Percentiles rank a stretch among this genome's conserved stretches.
Evolutionary conservation across 1,284 basidiomycete genomes (phyloP).

Genomic region (Pisolithus thermaeus): DNA sequence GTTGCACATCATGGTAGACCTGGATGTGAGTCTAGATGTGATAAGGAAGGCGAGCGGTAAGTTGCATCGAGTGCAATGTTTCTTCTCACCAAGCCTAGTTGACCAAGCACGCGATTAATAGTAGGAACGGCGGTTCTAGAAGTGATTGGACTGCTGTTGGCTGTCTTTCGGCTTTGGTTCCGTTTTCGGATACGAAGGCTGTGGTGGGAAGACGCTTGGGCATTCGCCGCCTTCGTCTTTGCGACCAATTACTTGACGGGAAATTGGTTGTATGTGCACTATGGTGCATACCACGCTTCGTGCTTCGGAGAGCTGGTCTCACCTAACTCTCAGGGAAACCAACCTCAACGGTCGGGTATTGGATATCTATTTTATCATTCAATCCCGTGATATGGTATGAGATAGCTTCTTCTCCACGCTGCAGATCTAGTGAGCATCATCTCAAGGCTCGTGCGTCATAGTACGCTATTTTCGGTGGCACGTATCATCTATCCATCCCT

Average conservation of each 20-base stretch:
- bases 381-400: not conserved
- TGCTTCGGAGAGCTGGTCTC: not conserved
- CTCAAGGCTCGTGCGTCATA: not conserved
- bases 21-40: not conserved
- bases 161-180: conserved; percentile 20
- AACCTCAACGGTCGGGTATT: not conserved
- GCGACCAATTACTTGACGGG: not conserved
- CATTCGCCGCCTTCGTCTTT: conserved; percentile 11
- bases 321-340: not conserved
- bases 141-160: conserved; percentile 9
- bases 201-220: conserved; percentile 22
- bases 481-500: conserved; percentile 1
- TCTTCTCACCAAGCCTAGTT: not conserved
- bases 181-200: conserved; percentile 13
- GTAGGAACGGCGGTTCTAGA: not conserved
- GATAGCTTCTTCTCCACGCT: not conserved
- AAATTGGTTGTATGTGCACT: not conserved
- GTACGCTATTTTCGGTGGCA: conserved; percentile 3
- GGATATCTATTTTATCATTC: not conserved
- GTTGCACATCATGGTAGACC: not conserved
- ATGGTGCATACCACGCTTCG: not conserved
- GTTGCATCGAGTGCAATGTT: not conserved
- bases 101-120: not conserved
- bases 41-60: not conserved
- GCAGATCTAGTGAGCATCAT: not conserved